phyloP scores from a whole-genome alignment of 257 asterid genomes.

The Phtheirospermum japonicum region DNA sequence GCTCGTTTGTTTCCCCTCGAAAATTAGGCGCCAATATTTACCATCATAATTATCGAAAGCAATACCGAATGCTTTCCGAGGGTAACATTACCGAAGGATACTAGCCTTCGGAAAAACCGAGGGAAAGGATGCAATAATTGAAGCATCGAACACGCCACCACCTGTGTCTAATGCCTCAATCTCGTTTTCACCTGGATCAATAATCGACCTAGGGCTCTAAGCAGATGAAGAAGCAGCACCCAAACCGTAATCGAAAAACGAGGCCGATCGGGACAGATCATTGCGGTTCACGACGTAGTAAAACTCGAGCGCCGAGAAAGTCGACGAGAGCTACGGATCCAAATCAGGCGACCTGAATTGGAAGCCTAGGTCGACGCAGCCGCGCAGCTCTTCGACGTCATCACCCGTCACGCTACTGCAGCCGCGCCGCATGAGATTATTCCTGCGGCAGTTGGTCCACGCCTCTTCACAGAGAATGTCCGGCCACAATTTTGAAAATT shows the following conservation, averaged over 20 bases:
- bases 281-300: slow-evolving; percentile 47
- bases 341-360: slow-evolving; percentile 51
- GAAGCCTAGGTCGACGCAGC: slow-evolving; percentile 70
- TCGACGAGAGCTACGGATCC: slow-evolving; percentile 52
- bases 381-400: slow-evolving; percentile 74
- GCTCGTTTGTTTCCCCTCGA: too few species aligned
- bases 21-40: too few species aligned
- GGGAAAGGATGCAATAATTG: slow-evolving; percentile 35
- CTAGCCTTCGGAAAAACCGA: too few species aligned
- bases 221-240: slow-evolving; percentile 21
- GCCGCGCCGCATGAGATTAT: slow-evolving; percentile 31
- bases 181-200: slow-evolving; percentile 63
- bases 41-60: too few species aligned
- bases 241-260: slow-evolving; percentile 40
- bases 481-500: slow-evolving; percentile 17
- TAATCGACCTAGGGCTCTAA: slow-evolving; percentile 34
- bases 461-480: slow-evolving; percentile 46
- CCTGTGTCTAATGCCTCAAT: slow-evolving; percentile 76
- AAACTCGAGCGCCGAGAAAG: slow-evolving; percentile 70
- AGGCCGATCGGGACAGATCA: slow-evolving; percentile 41
- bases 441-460: slow-evolving; percentile 48
- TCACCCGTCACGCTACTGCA: slow-evolving; percentile 50
- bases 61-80: too few species aligned
- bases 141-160: slow-evolving; percentile 69
- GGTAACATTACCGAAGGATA: too few species aligned